Base-by-base conservation (phyloP, 1,284 basidiomycete species). In the Ganoderma lucidum region DNA sequence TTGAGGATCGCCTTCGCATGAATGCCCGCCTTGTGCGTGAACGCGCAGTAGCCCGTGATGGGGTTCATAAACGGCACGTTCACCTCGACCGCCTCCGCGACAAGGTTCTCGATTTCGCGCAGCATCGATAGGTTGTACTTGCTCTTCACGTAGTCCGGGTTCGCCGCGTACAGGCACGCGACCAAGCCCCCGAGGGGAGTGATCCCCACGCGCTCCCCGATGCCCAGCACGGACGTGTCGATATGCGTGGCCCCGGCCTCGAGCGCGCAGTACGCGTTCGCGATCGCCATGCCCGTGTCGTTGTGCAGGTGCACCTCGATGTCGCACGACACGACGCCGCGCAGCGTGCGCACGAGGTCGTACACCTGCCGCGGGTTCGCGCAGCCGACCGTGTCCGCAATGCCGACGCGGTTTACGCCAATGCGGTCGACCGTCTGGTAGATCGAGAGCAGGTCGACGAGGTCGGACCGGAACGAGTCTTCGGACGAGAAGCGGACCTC, bases 351-450 rank as follows among this genome's bases (percentile, higher is more conserved):
- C 75, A 99, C 96, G 75, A 99, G 92, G 70, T 99, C 98, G 82
- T 99, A 99, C 8, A 99, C 98, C 81, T 99, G 98, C 78, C 98
- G 88, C 17, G 98, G 97, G 86, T 99, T 99, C 69, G 98, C 98
- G 78, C 97, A 99, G 64, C 98, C 98, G 75, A 99, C 98, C 15
- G 98, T 99, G 83, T 99, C 98, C 45, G 98, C 98, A 75, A 99
- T 97, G 82, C 98, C 98, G 75, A 99, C 98, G 75, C 98, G 93
- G 88, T 99, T 97, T 66, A 99, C 97, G 71, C 98, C 98, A 78
- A 99, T 97, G 88, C 99, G 99, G 87, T 99, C 98, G 67, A 99
- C 98, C 64, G 97, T 98, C 83, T 98, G 96, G 88, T 99, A 99
- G 84, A 99, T 99, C 63, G 95, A 97, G 66, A 99, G 89, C 62